These are phyloP conservation scores for Cytospora leucostoma DNA, from an alignment of 2,329 filamentous ascomycete species.

Conservation along the genomic window DNA sequence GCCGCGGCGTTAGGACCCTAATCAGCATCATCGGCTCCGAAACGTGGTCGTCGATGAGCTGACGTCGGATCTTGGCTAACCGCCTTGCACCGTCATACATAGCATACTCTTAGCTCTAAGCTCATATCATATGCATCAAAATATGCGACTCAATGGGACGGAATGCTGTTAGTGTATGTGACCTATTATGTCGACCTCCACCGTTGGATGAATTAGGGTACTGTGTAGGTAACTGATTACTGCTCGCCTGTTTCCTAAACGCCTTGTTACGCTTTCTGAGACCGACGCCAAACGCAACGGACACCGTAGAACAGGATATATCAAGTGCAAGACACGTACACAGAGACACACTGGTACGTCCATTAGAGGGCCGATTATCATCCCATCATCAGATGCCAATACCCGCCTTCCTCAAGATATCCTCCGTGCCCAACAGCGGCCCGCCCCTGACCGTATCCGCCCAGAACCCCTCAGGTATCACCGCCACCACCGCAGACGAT, in stretches of 20 bases:
- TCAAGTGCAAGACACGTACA: not conserved
- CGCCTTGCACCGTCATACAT: too few species aligned
- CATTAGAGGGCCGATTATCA: not conserved
- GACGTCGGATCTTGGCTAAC: too few species aligned
- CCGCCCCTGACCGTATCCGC: slow-evolving; percentile 65
- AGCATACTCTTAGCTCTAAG: too few species aligned
- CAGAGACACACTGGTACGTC: not conserved
- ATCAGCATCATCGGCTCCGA: too few species aligned
- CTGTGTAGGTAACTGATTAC: not conserved
- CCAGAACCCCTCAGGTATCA: slow-evolving; percentile 66
- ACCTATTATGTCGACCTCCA: not conserved
- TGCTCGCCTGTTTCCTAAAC: not conserved
- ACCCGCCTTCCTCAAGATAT: slow-evolving; percentile 61
- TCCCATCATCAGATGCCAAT: slow-evolving; percentile 34
- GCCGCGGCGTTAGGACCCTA: too few species aligned
- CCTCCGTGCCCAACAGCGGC: slow-evolving; percentile 61
- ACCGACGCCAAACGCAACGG: slow-evolving; percentile 13
- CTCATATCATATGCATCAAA: too few species aligned
- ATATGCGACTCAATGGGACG: not conserved
- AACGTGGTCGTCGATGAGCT: too few species aligned
- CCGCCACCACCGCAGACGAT: not conserved
- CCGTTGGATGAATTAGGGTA: not conserved
- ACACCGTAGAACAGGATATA: not conserved
- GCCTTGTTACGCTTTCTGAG: slow-evolving; percentile 7
- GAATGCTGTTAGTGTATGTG: not conserved